Evolutionary conservation across 163 green algal genomes (phyloP).

Genomic region (Volvox carteri): DNA sequence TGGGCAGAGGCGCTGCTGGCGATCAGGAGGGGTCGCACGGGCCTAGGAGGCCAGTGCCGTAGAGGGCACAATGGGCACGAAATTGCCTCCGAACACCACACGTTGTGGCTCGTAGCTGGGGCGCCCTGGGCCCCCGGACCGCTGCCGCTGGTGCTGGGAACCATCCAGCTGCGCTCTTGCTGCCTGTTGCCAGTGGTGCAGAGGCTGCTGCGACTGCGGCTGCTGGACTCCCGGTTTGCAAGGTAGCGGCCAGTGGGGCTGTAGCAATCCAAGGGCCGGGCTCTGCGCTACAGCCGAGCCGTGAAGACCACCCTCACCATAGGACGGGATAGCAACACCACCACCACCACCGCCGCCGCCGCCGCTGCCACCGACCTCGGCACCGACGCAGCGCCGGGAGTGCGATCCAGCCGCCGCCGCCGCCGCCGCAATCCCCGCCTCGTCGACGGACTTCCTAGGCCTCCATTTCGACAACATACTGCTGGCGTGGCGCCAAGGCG

Average conservation of each 20-base stretch:
- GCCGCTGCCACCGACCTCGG: not conserved
- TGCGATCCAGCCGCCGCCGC: not conserved
- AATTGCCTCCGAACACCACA: conserved; percentile 50
- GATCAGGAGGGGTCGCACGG: no score
- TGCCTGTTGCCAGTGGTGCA: conserved; percentile 21
- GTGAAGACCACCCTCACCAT: no score
- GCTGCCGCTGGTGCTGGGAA: not conserved
- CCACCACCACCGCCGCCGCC: not conserved
- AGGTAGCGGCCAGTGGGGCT: not conserved
- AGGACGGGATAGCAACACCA: no score
- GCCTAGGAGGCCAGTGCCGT: not conserved
- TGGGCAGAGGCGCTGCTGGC: no score
- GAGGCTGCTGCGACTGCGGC: conserved; percentile 6
- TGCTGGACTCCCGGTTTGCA: not conserved
- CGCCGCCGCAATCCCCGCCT: not conserved
- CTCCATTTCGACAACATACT: conserved; percentile 77
- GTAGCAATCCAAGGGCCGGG: not conserved
- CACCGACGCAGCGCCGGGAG: not conserved
- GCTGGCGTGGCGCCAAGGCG: conserved; percentile 70
- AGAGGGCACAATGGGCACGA: not conserved
- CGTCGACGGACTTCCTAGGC: conserved; percentile 60
- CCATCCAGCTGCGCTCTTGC: not conserved
- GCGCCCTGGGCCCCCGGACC: not conserved
- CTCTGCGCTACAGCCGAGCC: no score
- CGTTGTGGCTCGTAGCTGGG: conserved; percentile 46